A percentile compares a stretch with the other conserved stretches of the same genome.
Evolutionary conservation across 225 moss, liverwort and hornwort species (phyloP).

Genomic region (Thuidium tamariscinum): DNA sequence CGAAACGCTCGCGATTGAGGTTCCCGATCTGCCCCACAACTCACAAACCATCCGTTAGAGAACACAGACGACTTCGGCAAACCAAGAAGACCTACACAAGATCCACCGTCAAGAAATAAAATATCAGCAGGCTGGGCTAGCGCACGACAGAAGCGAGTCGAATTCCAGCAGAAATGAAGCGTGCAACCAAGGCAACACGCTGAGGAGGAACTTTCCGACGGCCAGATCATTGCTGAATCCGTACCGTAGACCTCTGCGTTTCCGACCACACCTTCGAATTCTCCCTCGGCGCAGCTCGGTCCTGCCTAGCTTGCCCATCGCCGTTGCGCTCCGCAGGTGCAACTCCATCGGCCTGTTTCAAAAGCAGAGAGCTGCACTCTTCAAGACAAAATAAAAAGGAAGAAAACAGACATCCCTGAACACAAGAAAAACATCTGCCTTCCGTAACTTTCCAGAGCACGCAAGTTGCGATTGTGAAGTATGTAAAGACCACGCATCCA

Average conservation of each 20-base stretch:
- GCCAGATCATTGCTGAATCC: background rate
- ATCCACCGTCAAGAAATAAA: background rate
- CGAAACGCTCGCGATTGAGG: constrained; percentile 43
- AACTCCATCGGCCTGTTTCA: constrained; percentile 48
- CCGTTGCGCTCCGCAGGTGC: constrained; percentile 55
- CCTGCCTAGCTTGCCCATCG: constrained; percentile 29
- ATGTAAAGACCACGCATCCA: background rate
- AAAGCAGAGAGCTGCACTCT: background rate
- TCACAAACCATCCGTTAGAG: background rate
- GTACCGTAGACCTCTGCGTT: constrained; percentile 46
- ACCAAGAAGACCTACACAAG: background rate
- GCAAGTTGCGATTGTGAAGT: background rate
- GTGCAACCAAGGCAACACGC: background rate
- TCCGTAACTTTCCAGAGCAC: background rate
- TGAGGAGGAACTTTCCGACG: background rate
- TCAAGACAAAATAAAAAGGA: background rate
- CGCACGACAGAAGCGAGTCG: background rate
- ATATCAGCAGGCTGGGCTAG: background rate
- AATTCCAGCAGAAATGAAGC: background rate
- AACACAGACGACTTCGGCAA: background rate
- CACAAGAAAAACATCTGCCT: background rate
- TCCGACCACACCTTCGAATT: constrained; percentile 67
- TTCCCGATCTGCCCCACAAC: constrained; percentile 18
- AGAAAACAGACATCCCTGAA: background rate
- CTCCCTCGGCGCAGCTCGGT: constrained; percentile 34